phyloP scores from a whole-genome alignment of 139 green algal genomes.

The Haematococcus lacustris region DNA sequence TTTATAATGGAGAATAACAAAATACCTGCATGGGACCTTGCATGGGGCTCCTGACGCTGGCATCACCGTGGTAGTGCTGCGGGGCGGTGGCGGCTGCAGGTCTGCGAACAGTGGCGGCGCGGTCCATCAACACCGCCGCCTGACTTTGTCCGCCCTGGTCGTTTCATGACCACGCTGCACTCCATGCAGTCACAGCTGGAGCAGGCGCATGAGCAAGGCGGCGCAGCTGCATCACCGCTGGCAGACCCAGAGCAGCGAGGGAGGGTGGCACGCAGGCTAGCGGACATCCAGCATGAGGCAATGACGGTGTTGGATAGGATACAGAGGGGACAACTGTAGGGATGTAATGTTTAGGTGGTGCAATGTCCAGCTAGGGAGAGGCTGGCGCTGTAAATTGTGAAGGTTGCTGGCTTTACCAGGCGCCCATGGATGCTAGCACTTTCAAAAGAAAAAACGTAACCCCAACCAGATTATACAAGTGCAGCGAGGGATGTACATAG shows the following conservation, averaged over 20 bases:
- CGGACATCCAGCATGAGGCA: not conserved
- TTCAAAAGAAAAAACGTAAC: not conserved
- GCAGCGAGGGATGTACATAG: no score
- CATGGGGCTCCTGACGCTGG: no score
- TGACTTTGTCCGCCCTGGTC: slow-evolving; percentile 42
- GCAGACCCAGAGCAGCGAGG: not conserved
- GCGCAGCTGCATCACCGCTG: not conserved
- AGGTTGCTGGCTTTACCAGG: not conserved
- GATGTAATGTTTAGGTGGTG: not conserved
- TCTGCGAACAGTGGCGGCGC: no score
- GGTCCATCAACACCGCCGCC: no score
- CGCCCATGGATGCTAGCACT: not conserved
- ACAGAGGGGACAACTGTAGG: not conserved
- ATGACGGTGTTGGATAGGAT: not conserved
- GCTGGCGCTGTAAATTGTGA: not conserved
- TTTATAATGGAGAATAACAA: no score
- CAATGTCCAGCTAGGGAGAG: not conserved
- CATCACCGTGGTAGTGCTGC: no score
- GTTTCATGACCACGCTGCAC: slow-evolving; percentile 43
- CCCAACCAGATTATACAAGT: no score
- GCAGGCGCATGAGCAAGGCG: not conserved
- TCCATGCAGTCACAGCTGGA: not conserved
- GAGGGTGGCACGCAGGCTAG: not conserved
- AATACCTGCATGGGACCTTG: no score
- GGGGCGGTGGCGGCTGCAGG: no score